phyloP scores from a whole-genome alignment of 2,329 filamentous ascomycete species.

The Alternaria panax region DNA sequence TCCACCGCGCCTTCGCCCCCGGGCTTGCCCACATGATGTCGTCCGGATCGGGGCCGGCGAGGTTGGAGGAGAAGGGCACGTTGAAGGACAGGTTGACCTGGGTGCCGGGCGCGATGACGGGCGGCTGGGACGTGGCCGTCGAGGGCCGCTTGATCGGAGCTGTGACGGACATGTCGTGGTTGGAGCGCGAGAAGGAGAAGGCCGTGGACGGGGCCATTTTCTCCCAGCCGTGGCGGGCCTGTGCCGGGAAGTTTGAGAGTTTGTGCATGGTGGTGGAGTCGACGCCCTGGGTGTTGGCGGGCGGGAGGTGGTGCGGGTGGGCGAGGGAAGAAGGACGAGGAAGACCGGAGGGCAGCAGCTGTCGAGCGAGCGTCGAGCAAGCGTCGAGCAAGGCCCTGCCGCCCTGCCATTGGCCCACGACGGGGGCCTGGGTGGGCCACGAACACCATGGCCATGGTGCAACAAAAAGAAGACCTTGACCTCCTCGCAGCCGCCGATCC shows the following conservation, averaged over 20 bases:
- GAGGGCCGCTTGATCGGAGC: slow-evolving; percentile 65
- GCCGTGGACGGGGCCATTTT: slow-evolving; percentile 68
- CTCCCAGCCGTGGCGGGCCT: slow-evolving; percentile 72
- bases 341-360: slow-evolving; percentile 23
- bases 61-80: slow-evolving; percentile 91
- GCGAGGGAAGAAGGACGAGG: slow-evolving; percentile 29
- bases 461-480: slow-evolving; percentile 9
- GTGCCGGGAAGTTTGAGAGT: slow-evolving; percentile 72
- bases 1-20: slow-evolving; percentile 90
- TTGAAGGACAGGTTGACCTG: slow-evolving; percentile 96
- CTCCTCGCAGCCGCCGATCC: background rate
- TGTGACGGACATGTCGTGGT: slow-evolving; percentile 61
- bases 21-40: slow-evolving; percentile 93
- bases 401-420: slow-evolving; percentile 12
- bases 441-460: slow-evolving; percentile 6
- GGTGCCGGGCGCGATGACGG: slow-evolving; percentile 74
- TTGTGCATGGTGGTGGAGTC: slow-evolving; percentile 64
- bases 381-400: slow-evolving; percentile 15
- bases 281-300: slow-evolving; percentile 39
- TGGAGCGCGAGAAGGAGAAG: slow-evolving; percentile 68
- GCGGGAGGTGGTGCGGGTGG: slow-evolving; percentile 31
- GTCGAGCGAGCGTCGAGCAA: slow-evolving; percentile 19
- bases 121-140: slow-evolving; percentile 57
- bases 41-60: slow-evolving; percentile 90
- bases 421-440: slow-evolving; percentile 2